Evolutionary conservation across 2,329 filamentous ascomycete species (phyloP).

Genomic region (Neofusicoccum ribis): DNA sequence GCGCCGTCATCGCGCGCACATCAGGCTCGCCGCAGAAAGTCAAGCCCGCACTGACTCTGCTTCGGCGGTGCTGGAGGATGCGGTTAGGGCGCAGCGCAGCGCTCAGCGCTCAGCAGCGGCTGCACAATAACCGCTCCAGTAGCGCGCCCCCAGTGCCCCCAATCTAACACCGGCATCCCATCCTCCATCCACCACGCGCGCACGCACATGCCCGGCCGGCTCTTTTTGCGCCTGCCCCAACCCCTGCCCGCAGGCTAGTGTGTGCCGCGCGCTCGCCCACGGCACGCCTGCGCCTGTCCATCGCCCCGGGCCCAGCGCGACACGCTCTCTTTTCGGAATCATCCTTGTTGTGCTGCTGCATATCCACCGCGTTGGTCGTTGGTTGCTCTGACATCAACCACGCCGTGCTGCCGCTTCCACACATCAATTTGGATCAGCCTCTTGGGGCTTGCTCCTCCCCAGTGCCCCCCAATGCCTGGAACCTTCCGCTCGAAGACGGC

Average conservation of each 20-base stretch:
- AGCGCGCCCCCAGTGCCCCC: constrained; percentile 14
- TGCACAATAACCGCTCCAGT: constrained; percentile 15
- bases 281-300: constrained; percentile 17
- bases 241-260: constrained; percentile 14
- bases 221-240: constrained; percentile 15
- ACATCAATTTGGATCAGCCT: constrained; percentile 40
- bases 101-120: constrained; percentile 5
- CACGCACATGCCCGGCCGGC: constrained; percentile 18
- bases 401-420: constrained; percentile 18
- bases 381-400: constrained; percentile 22
- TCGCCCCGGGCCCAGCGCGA: constrained; percentile 10
- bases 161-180: constrained; percentile 19
- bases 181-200: constrained; percentile 17
- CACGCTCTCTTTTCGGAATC: constrained; percentile 18
- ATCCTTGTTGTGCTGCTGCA: constrained; percentile 19
- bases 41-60: constrained; percentile 18
- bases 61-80: constrained; percentile 16
- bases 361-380: constrained; percentile 19
- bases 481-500: constrained; percentile 33
- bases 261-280: constrained; percentile 10
- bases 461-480: constrained; percentile 32
- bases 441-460: constrained; percentile 29
- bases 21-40: constrained; percentile 16
- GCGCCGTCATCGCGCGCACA: constrained; percentile 7
- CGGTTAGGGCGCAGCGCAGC: constrained; percentile 17